phyloP scores from a whole-genome alignment of 352 stramenopile species.

The Thalassiosira hispida region DNA sequence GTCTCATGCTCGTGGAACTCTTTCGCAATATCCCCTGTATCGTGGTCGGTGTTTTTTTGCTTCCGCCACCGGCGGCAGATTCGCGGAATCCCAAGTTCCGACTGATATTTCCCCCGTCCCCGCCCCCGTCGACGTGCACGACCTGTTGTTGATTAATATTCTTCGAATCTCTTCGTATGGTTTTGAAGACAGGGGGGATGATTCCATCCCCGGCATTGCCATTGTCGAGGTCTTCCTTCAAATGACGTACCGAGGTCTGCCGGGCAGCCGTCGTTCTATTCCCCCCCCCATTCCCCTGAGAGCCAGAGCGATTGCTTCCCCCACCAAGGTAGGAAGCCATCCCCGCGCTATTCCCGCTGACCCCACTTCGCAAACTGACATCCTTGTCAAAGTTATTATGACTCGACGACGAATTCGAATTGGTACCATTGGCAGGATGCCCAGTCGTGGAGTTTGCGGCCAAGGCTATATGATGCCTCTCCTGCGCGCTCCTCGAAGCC shows the following conservation, averaged over 20 bases:
- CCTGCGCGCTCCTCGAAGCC: not conserved
- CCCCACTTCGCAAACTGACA: too few species aligned
- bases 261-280: too few species aligned
- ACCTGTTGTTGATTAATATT: not conserved
- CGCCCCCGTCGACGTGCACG: slow-evolving; percentile 25
- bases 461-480: too few species aligned
- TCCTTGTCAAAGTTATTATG: too few species aligned
- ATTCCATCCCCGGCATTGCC: not conserved
- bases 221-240: not conserved
- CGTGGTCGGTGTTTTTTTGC: too few species aligned
- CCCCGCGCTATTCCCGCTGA: too few species aligned
- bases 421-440: too few species aligned
- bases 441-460: too few species aligned
- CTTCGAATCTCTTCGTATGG: slow-evolving; percentile 13
- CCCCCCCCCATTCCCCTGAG: too few species aligned
- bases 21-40: not conserved
- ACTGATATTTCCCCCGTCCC: not conserved
- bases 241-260: not conserved
- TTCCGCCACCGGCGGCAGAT: not conserved
- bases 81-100: not conserved
- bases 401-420: too few species aligned
- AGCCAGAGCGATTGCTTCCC: too few species aligned
- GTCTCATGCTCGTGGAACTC: not conserved
- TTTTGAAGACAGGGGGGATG: slow-evolving; percentile 22
- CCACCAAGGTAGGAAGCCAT: too few species aligned